Base-by-base conservation (phyloP, 2,329 filamentous ascomycete species). In the Sarocladium oryzae region DNA sequence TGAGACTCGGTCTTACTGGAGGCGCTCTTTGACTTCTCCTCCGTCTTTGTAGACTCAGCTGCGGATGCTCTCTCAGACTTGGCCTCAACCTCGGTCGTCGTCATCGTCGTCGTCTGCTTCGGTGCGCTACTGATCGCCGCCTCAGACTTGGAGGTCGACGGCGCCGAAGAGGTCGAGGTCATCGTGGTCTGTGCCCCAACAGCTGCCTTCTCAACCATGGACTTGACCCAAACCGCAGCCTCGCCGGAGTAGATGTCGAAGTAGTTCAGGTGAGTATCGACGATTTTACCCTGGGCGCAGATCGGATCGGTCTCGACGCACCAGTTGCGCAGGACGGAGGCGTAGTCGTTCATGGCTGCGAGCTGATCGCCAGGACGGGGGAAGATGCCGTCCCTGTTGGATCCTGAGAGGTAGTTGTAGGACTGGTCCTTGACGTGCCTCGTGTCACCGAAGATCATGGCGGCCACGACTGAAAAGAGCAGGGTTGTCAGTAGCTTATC, bases 241-340 rank as follows among this genome's bases (percentile, higher is more conserved):
- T 43, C 40, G 5, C 49, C 51, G 8, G 50, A 46, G 50, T 52
- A 54, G 9, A 54, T 16, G 21, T 58, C 52, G 38, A 56, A 56
- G 53, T 56, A 59, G 45, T 55, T 52, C 20, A 54, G 30, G 45
- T 58, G 55, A 32, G 53, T 51, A 4, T 50, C 52, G 24, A 35
- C 20, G 13, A 46, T 37, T 15, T 33, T 13, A 2, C 65, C 66
- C 15, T 58, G 60, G 16, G 68, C 68, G 54, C 69, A 72, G 51
- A 68, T 62, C 5, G 68, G 66, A 52, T 71, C 69, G 15, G 60
- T 61, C 2, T 54, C 51, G 30, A 58, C 54, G 55, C 69, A 70
- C 59, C 65, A 70, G 23, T 61, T 62, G 50, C 63, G 63, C 18
- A 62, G 50, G 15, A 59, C 48, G 33, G 40, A 43, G 20, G 57